These are phyloP conservation scores for Tuber indicum DNA, from an alignment of 495 filamentous ascomycete genomes.

Conservation along the genomic window DNA sequence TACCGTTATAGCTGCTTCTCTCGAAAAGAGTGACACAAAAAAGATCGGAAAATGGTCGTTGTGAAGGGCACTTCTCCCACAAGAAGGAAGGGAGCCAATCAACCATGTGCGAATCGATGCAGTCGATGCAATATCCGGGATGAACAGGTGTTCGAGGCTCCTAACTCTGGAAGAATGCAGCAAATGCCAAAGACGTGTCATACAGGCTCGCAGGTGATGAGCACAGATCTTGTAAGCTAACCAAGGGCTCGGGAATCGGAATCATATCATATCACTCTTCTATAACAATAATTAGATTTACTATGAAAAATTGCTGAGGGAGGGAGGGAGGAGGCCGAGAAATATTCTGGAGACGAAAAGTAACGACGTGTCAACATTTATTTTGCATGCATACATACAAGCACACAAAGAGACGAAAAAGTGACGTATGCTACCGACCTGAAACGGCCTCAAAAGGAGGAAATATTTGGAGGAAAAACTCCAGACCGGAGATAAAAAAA, in stretches of 20 bases:
- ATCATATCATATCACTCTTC: constrained; percentile 29
- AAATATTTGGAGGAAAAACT: not conserved
- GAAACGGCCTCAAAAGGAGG: not conserved
- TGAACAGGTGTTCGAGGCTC: constrained; percentile 37
- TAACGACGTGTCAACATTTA: constrained; percentile 37
- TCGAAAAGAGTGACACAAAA: constrained; percentile 3
- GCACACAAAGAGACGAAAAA: not conserved
- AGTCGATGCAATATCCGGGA: constrained; percentile 33
- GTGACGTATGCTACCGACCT: not conserved
- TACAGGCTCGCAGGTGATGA: constrained; percentile 39
- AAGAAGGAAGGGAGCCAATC: constrained; percentile 25
- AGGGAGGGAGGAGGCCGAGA: constrained; percentile 10
- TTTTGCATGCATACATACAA: constrained; percentile 10
- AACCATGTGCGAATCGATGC: constrained; percentile 19
- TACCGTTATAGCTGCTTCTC: not conserved
- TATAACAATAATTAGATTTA: not conserved
- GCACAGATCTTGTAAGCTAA: constrained; percentile 36
- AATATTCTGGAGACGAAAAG: constrained; percentile 32
- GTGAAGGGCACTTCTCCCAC: constrained; percentile 18
- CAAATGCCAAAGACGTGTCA: constrained; percentile 35
- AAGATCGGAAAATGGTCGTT: constrained; percentile 2
- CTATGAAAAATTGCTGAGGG: not conserved
- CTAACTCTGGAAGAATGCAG: constrained; percentile 38
- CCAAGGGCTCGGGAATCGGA: constrained; percentile 38
- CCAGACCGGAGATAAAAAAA: not conserved